Evolutionary conservation across 495 filamentous ascomycete genomes (phyloP), one percentile per base, ranked within the genome.

Genomic region (Penicillium parvum): DNA sequence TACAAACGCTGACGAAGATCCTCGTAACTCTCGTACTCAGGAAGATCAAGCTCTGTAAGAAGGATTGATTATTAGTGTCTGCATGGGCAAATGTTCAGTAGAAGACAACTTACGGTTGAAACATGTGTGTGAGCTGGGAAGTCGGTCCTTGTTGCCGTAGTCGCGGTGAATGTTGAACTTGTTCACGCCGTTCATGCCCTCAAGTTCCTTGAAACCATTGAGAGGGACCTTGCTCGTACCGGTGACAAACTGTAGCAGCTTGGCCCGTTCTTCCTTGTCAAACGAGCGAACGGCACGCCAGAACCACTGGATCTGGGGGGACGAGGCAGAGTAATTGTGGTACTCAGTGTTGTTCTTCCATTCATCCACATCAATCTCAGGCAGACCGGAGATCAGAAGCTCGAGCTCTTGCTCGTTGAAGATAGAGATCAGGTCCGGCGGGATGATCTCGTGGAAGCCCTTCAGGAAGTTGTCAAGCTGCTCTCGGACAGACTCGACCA

Each of bases 321-420:
- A 95, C 0, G 90, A 88, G 19, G 88, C 84, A 11, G 86, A 85
- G 73, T 97, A 99, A 65, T 96, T 97, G 66, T 97, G 92, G 56
- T 96, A 97, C 58, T 97, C 94, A 14, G 90, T 95, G 65, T 95
- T 94, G 64, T 85, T 86, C 79, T 96, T 96, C 92, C 92, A 99
- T 71, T 99, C 92, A 53, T 99, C 92, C 22, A 96, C 83, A 46
- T 97, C 90, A 50, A 99, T 95, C 52, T 97, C 92, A 5, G 92
- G 92, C 29, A 99, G 72, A 65, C 92, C 92, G 30, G 92, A 99
- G 60, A 99, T 99, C 39, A 99, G 71, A 26, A 99, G 73, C 61
- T 99, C 92, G 12, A 99, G 77, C 65, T 99, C 92, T 61, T 97
- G 92, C 64, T 97, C 92, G 63, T 95, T 95, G 78, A 99, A 99